Percentiles rank a stretch among this genome's conserved stretches.
Evolutionary conservation across 2,329 filamentous ascomycete genomes (phyloP).

Genomic region (Periglandula ipomoeae): DNA sequence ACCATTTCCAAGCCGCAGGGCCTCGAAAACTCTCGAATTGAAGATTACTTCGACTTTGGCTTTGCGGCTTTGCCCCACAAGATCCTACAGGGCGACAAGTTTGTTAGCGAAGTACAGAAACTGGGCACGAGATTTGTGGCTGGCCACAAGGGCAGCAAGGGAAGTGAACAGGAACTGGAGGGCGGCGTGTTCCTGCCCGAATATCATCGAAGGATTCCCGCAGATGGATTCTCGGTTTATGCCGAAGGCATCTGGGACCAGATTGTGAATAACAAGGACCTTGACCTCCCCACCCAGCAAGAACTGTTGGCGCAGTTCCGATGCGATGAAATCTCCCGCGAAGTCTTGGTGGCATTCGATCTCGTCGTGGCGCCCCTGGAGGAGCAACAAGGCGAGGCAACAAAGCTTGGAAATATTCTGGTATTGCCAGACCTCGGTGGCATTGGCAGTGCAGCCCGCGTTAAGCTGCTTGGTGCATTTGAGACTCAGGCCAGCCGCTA

Average conservation of each 20-base stretch:
- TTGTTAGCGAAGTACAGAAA: conserved; percentile 68
- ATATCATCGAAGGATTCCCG: conserved; percentile 91
- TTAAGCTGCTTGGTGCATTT: conserved; percentile 71
- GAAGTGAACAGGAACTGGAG: conserved; percentile 61
- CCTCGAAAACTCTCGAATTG: conserved; percentile 79
- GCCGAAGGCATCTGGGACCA: conserved; percentile 95
- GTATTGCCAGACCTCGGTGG: conserved; percentile 68
- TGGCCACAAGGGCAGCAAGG: conserved; percentile 64
- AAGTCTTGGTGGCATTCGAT: conserved; percentile 80
- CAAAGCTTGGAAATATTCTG: conserved; percentile 60
- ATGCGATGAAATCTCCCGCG: conserved; percentile 91
- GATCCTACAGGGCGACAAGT: conserved; percentile 88
- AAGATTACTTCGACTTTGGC: conserved; percentile 98
- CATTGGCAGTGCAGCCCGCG: conserved; percentile 62
- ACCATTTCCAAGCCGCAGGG: conserved; percentile 86
- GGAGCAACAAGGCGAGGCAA: conserved; percentile 69
- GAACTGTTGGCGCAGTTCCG: conserved; percentile 94
- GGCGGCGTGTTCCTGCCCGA: conserved; percentile 84
- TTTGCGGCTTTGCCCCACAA: conserved; percentile 96
- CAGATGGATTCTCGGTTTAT: conserved; percentile 92
- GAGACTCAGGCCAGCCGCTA: conserved; percentile 87
- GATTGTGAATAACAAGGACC: conserved; percentile 97
- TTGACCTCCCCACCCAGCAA: conserved; percentile 93
- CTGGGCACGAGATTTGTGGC: conserved; percentile 75
- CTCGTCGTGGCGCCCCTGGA: conserved; percentile 74